phyloP scores from a whole-genome alignment of 441 rosid species.

The Corymbia calophylla region DNA sequence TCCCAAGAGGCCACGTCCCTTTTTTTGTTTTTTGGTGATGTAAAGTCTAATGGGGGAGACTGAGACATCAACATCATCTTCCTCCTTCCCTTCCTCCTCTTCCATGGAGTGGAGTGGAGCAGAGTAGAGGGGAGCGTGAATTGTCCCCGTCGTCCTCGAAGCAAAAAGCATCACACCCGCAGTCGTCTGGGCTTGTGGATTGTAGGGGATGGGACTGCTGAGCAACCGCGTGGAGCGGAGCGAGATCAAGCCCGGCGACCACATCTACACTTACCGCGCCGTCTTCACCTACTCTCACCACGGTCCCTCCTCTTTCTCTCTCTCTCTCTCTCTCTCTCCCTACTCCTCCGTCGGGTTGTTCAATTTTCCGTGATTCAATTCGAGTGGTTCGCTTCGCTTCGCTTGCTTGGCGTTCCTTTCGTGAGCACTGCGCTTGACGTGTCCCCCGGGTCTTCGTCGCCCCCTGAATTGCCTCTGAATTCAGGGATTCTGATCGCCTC shows the following conservation, averaged over 20 bases:
- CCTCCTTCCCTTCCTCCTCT: neutral
- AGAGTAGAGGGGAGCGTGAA: neutral
- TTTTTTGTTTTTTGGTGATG: neutral
- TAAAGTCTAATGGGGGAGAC: neutral
- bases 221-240: conserved; percentile 69
- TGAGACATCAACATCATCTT: neutral
- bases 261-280: conserved; percentile 95
- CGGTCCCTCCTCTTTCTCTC: conserved; percentile 25
- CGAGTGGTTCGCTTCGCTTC: neutral
- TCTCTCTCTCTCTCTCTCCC: neutral
- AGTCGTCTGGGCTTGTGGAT: neutral
- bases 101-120: neutral
- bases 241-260: conserved; percentile 82
- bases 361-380: neutral
- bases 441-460: neutral
- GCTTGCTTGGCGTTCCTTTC: neutral
- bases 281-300: conserved; percentile 94
- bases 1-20: neutral
- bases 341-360: too few relatives aligned
- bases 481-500: neutral
- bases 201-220: conserved; percentile 60
- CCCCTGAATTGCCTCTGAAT: neutral
- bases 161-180: neutral
- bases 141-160: neutral
- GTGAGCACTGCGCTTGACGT: neutral